These are phyloP conservation scores for Diplodia mutila DNA, from an alignment of 2,329 filamentous ascomycete species.

Conservation along the genomic window DNA sequence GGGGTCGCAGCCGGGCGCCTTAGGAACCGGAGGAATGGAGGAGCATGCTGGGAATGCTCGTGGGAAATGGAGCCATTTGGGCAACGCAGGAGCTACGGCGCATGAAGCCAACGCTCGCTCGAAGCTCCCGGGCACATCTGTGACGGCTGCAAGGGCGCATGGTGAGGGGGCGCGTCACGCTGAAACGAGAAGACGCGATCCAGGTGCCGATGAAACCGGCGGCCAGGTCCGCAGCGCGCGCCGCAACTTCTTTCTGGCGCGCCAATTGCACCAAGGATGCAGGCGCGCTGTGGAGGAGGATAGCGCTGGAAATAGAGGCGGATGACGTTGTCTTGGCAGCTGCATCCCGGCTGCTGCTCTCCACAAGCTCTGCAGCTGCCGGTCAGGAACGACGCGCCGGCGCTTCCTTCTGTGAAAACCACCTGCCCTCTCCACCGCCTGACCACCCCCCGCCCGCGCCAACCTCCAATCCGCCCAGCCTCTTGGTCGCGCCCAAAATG, in stretches of 20 bases:
- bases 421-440: background rate
- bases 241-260: background rate
- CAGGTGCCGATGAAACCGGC: constrained; percentile 3
- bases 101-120: background rate
- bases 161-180: constrained; percentile 5
- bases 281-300: background rate
- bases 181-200: constrained; percentile 17
- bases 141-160: constrained; percentile 16
- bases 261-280: constrained; percentile 9
- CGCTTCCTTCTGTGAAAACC: background rate
- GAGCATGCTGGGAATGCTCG: constrained; percentile 1
- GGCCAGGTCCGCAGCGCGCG: background rate
- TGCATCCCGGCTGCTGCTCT: background rate
- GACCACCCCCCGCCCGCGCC: background rate
- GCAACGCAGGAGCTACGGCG: background rate
- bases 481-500: background rate
- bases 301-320: background rate
- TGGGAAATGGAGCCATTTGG: constrained; percentile 7
- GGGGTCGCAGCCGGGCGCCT: background rate
- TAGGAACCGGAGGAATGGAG: constrained; percentile 10
- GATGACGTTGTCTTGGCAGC: constrained; percentile 19
- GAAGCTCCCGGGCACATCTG: constrained; percentile 4
- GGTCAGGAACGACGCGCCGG: background rate
- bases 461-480: background rate
- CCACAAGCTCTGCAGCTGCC: background rate